Percentiles rank a stretch among this genome's conserved stretches.
These are phyloP conservation scores for Teunomyces gatunensis DNA, from an alignment of 805 yeast genomes.

Conservation along the genomic window DNA sequence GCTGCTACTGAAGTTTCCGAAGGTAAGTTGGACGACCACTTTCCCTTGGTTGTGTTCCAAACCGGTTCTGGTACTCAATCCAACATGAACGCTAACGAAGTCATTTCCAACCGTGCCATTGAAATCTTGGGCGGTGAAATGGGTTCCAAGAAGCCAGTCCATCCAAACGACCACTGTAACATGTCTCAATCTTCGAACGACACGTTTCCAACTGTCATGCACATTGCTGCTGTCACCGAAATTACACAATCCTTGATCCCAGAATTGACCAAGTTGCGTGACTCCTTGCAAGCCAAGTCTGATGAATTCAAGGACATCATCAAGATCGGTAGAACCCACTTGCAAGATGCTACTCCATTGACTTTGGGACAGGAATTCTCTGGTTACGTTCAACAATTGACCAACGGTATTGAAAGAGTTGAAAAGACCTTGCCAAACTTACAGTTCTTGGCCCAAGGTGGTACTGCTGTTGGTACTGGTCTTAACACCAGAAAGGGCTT, in stretches of 20 bases:
- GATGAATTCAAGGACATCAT: conserved; percentile 86
- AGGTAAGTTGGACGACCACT: conserved; percentile 89
- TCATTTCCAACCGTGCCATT: conserved; percentile 96
- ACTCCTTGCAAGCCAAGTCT: conserved; percentile 71
- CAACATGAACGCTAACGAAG: conserved; percentile 99
- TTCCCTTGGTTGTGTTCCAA: conserved; percentile 98
- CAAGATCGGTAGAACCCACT: conserved; percentile 98
- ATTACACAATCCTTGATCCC: conserved; percentile 76
- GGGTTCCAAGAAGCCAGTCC: conserved; percentile 93
- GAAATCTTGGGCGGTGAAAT: conserved; percentile 88
- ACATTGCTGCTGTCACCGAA: conserved; percentile 95
- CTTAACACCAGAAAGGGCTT: conserved; percentile 91
- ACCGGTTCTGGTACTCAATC: conserved; percentile 99
- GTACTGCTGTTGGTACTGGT: conserved; percentile 99
- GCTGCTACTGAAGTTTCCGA: conserved; percentile 95
- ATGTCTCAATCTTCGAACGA: conserved; percentile 99
- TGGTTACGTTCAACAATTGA: conserved; percentile 91
- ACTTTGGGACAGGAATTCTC: conserved; percentile 98
- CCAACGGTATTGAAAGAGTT: conserved; percentile 86
- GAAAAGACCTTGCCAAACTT: conserved; percentile 74
- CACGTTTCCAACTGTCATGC: conserved; percentile 99
- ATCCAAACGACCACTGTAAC: conserved; percentile 98
- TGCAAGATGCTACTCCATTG: conserved; percentile 98
- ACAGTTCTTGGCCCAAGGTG: conserved; percentile 93
- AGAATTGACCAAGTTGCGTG: conserved; percentile 71